Evolutionary conservation across 805 yeast species (phyloP).

Genomic region (Cyberlindnera mycetangii): DNA sequence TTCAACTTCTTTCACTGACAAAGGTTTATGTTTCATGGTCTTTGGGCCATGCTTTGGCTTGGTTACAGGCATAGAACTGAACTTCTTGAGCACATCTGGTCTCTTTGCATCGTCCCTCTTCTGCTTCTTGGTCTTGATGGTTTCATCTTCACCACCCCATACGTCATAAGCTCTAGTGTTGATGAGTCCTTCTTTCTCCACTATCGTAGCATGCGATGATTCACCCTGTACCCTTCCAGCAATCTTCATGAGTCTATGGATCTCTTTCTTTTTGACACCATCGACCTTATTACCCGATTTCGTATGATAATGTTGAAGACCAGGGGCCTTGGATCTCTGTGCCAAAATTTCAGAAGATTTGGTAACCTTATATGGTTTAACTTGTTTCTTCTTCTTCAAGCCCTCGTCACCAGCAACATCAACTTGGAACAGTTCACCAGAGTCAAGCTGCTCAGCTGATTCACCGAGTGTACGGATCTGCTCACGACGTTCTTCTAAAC

Average conservation of each 20-base stretch:
- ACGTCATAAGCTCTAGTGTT: constrained; percentile 55
- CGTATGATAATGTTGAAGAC: constrained; percentile 42
- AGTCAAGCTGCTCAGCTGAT: constrained; percentile 34
- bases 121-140: constrained; percentile 12
- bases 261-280: constrained; percentile 34
- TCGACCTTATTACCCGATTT: constrained; percentile 47
- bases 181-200: constrained; percentile 64
- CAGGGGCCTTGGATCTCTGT: constrained; percentile 74
- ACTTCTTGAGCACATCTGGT: constrained; percentile 39
- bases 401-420: constrained; percentile 65
- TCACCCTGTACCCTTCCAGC: constrained; percentile 71
- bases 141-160: constrained; percentile 51
- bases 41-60: constrained; percentile 51
- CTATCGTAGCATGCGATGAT: constrained; percentile 45
- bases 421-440: constrained; percentile 53
- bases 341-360: constrained; percentile 52
- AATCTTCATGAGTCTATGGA: constrained; percentile 52
- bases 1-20: constrained; percentile 49
- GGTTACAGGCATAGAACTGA: constrained; percentile 46
- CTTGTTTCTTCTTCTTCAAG: constrained; percentile 35
- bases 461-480: constrained; percentile 53
- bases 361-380: constrained; percentile 29
- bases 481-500: constrained; percentile 67
- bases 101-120: constrained; percentile 23
- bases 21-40: constrained; percentile 51